phyloP scores from a whole-genome alignment of 106 monocot genomes.

The Xerophyta viscosa region DNA sequence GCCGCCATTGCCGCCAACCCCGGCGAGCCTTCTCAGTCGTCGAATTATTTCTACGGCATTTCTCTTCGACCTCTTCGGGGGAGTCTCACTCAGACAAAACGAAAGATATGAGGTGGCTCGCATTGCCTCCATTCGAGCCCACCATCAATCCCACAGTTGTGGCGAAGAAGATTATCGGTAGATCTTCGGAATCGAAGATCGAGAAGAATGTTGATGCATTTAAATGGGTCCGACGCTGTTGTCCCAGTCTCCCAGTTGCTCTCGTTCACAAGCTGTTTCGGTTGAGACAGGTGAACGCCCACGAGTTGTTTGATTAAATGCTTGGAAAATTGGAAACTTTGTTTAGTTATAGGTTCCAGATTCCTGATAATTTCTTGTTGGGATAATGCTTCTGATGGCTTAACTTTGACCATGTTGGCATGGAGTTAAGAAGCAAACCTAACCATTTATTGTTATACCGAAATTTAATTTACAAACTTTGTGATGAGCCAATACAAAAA shows the following conservation, averaged over 20 bases:
- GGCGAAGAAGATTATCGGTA: conserved; percentile 17
- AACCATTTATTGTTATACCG: no score
- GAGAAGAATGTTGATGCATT: conserved; percentile 31
- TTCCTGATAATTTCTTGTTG: no score
- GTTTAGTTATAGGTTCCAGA: no score
- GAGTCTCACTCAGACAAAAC: background rate
- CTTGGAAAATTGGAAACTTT: background rate
- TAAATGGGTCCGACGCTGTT: conserved; percentile 85
- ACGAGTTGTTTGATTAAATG: background rate
- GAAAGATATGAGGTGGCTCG: conserved; percentile 35
- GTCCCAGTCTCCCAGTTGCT: conserved; percentile 54
- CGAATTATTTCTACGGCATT: no score
- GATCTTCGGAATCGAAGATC: background rate
- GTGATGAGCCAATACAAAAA: no score
- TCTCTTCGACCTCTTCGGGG: background rate
- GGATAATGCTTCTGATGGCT: no score
- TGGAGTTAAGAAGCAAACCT: no score
- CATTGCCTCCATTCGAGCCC: conserved; percentile 48
- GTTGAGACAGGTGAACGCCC: conserved; percentile 50
- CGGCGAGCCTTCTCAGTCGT: no score
- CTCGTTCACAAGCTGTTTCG: conserved; percentile 93
- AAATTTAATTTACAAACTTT: no score
- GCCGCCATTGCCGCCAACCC: no score
- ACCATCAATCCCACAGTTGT: conserved; percentile 26
- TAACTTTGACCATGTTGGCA: no score